Percentiles rank a stretch among this genome's conserved stretches.
These are phyloP conservation scores for Lactifluus pinguis DNA, from an alignment of 768 basidiomycete species.

Conservation along the genomic window DNA sequence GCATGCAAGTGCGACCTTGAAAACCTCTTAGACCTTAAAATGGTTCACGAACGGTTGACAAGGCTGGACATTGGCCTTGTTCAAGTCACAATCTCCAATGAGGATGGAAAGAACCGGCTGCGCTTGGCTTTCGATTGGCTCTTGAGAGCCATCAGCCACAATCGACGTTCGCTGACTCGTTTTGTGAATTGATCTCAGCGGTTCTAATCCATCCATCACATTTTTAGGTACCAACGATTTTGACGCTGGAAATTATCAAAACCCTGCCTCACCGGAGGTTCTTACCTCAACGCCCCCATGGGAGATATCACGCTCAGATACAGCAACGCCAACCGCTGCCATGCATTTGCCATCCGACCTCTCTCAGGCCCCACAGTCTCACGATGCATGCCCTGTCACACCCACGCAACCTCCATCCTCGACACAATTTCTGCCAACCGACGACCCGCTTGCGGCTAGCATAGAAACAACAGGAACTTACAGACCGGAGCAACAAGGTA, in stretches of 20 bases:
- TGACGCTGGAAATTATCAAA: conserved; percentile 41
- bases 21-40: conserved; percentile 46
- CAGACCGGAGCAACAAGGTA: conserved; percentile 17
- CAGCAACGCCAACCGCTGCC: conserved; percentile 41
- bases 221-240: conserved; percentile 1
- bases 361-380: conserved; percentile 13
- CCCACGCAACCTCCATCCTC: conserved; percentile 34
- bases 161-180: conserved; percentile 8
- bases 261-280: conserved; percentile 64
- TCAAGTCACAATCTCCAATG: conserved; percentile 51
- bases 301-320: conserved; percentile 41
- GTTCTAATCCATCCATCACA: neutral
- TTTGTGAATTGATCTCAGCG: neutral
- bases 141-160: conserved; percentile 46
- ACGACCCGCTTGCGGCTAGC: conserved; percentile 37
- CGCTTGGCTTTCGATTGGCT: conserved; percentile 65
- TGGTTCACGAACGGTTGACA: conserved; percentile 41
- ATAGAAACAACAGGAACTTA: conserved; percentile 31
- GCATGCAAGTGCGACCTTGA: conserved; percentile 81
- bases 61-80: conserved; percentile 71
- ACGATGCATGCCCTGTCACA: neutral
- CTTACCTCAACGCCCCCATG: conserved; percentile 44
- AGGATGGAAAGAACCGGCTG: conserved; percentile 62
- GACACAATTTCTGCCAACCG: conserved; percentile 46
- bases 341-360: conserved; percentile 21